phyloP scores from a whole-genome alignment of 140 eudicot species.

The Oenanthe javanica region DNA sequence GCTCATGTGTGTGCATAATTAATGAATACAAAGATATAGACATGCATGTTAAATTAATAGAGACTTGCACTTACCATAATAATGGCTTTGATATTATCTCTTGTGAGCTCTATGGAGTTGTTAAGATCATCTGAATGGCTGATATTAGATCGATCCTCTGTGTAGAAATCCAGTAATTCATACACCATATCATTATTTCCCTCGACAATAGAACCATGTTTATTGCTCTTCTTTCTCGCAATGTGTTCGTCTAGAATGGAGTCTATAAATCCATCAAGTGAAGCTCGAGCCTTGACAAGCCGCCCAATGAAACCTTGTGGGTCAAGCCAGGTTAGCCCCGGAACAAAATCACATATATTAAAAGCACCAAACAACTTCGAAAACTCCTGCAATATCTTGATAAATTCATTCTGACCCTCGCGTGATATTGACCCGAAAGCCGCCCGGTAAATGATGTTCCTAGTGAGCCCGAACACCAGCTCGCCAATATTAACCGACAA shows the following conservation, averaged over 20 bases:
- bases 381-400: conserved; percentile 28
- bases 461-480: conserved; percentile 23
- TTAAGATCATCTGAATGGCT: background rate
- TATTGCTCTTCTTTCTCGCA: conserved; percentile 4
- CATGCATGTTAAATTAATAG: background rate
- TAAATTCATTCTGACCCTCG: conserved; percentile 24
- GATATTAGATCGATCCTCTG: conserved; percentile 11
- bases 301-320: conserved; percentile 22
- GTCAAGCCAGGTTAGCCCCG: conserved; percentile 19
- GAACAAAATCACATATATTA: conserved; percentile 27
- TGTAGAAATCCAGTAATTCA: conserved; percentile 21
- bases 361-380: conserved; percentile 33
- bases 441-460: conserved; percentile 25
- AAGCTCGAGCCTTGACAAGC: conserved; percentile 21
- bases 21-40: background rate
- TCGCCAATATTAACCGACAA: conserved; percentile 21
- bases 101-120: conserved; percentile 17
- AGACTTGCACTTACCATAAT: conserved; percentile 22
- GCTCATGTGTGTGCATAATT: too few species aligned
- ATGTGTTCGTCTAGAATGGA: conserved; percentile 26
- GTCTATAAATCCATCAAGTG: conserved; percentile 27
- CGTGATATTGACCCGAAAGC: conserved; percentile 25
- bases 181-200: conserved; percentile 22
- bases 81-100: conserved; percentile 32
- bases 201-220: background rate